Evolutionary conservation across 352 stramenopile species (phyloP), one percentile per base, ranked within the genome.

Genomic region (Pythium vanterpoolii): DNA sequence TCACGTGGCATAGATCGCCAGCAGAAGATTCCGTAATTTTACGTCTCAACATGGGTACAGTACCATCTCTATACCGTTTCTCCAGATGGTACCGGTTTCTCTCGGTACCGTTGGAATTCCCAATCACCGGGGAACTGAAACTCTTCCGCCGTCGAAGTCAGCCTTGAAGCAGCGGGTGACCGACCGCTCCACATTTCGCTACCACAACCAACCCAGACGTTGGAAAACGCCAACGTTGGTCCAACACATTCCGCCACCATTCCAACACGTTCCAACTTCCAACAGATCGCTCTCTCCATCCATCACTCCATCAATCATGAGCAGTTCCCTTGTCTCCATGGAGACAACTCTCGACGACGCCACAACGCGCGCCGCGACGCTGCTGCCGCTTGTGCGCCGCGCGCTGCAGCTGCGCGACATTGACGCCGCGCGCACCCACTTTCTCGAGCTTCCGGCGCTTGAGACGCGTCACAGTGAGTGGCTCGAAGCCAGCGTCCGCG

Each of bases 361-460:
- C 24, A 44, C 48, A 33, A 18, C 48, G 19, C 5, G n/a, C 31
- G 51, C 49, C 30, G 14, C 33, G 38, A 45, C 58, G 58, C 59
- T 66, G 31, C 52, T 68, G 21, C 46, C 33, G n/a, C 16, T 19
- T 8, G 27, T 68, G 28, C 64, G 59, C 18, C 55, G 59, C 24
- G 36, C 56, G 59, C 64, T 90, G 40, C 76, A 86, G 33, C 65
- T 73, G 16, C 83, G 82, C 55, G 64, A 83, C 45, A 76, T 83
- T 18, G 78, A 87, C 55, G 67, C 74, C 28, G 81, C 81, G 33
- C 71, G 73, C 33, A 51, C 68, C 49, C 63, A 52, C 31, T 90
- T 90, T 57, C 68, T 88, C 48, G 71, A 72, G 67, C 75, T 90
- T 11, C 74, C 79, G n/a, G 63, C 71, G 30, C 67, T 90, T 3